Evolutionary conservation across 805 yeast species (phyloP), one percentile per base, ranked within the genome.

Genomic region (Suhomyces faveliae): DNA sequence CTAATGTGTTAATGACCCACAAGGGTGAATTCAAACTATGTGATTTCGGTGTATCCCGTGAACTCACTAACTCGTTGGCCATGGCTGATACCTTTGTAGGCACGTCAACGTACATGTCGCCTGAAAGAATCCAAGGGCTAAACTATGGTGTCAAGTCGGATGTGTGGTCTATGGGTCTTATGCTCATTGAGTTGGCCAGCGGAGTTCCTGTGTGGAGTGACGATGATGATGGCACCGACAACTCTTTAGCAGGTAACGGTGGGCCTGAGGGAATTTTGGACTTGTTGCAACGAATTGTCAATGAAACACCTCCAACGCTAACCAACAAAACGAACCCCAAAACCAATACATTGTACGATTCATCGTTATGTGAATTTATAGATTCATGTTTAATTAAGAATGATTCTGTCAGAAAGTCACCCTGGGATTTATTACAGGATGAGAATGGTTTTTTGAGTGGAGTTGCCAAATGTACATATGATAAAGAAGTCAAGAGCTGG

Each of bases 31-130:
- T 94, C 56, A 94, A 91, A 65, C 76, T 94, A 20, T 91, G 98
- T 68, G 99, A 94, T 67, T 94, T 94, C 71, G 99, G 99, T 19
- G 99, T 94, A 5, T 83, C 91, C 24, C 83, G 97, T 51, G 96
- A 90, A 62, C 76, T 94, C 44, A 87, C 89, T 48, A 90, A 92
- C 66, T 94, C 99, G 0, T 79, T 94, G 49, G 76, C 77, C 24
- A 67, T 71, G 71, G 99, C 97, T 0, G 97, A 94, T 60, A 94
- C 99, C 0, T 94, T 94, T 73, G 98, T 94, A 8, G 99, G 99
- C 1, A 94, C 99, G 0, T 89, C 97, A 1, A 89, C 96, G 0
- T 94, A 94, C 63, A 94, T 94, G 78, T 87, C 96, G 1, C 99
- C 99, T 0, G 99, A 94, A 60, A 78, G 99, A 52, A 92, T 94